Conservation (phyloP, 805 yeast genomes). For the Candida maesae region DNA sequence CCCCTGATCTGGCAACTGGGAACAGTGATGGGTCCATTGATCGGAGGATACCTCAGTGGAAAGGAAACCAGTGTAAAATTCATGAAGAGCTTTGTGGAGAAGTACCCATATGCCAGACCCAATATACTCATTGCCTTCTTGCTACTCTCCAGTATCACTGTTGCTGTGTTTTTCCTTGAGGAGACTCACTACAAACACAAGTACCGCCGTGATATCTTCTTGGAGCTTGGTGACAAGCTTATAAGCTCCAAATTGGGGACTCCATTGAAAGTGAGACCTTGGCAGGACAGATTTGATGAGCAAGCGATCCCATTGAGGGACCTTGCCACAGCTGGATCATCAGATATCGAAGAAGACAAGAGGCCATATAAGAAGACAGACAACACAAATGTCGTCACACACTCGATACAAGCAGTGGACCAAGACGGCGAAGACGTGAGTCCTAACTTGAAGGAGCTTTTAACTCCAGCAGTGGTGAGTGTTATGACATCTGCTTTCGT, state of each 20-base stretch:
- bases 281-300: slow-evolving; percentile 8
- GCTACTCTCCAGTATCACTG: slow-evolving; percentile 1
- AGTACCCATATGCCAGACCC: slow-evolving; percentile 14
- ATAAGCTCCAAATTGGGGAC: background rate
- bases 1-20: slow-evolving; percentile 14
- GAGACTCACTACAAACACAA: slow-evolving; percentile 12
- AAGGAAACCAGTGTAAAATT: slow-evolving; percentile 4
- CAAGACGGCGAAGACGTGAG: slow-evolving; percentile 2
- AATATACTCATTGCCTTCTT: slow-evolving; percentile 8
- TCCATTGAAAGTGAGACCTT: slow-evolving; percentile 6
- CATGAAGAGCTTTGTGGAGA: slow-evolving; percentile 6
- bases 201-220: slow-evolving; percentile 9
- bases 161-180: slow-evolving; percentile 11
- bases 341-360: background rate
- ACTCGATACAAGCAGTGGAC: background rate
- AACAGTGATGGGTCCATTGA: slow-evolving; percentile 12
- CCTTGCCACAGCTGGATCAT: background rate
- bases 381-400: background rate
- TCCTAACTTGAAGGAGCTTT: slow-evolving; percentile 4
- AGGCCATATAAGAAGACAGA: background rate
- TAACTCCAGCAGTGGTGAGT: slow-evolving; percentile 8
- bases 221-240: slow-evolving; percentile 11
- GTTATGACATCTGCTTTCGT: slow-evolving; percentile 11
- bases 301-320: slow-evolving; percentile 1
- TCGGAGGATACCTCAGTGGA: slow-evolving; percentile 16